Evolutionary conservation across 2,329 filamentous ascomycete species (phyloP).

Genomic region (Sporothrix sp.): DNA sequence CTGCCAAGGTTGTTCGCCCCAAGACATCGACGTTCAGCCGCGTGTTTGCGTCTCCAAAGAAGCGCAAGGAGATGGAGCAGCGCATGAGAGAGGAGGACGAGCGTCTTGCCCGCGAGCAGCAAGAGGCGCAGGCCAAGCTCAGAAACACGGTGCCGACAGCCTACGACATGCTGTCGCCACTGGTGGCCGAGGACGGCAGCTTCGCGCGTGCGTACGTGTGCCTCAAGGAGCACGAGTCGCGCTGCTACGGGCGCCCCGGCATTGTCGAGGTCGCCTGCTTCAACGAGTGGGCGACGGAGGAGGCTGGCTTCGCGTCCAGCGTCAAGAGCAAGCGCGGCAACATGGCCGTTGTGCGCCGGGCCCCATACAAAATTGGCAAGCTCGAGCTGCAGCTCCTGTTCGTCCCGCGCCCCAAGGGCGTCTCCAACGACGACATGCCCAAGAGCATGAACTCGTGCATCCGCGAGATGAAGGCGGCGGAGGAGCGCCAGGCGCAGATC

Average conservation of each 20-base stretch:
- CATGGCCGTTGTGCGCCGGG: conserved; percentile 62
- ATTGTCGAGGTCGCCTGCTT: conserved; percentile 88
- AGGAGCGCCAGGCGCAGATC: conserved; percentile 64
- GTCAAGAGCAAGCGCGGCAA: conserved; percentile 87
- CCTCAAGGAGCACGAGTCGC: conserved; percentile 80
- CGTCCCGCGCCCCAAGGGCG: conserved; percentile 80
- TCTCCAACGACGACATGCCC: conserved; percentile 90
- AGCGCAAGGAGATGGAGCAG: conserved; percentile 87
- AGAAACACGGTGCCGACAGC: conserved; percentile 57
- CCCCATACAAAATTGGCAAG: conserved; percentile 95
- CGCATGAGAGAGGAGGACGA: conserved; percentile 77
- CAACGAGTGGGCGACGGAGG: conserved; percentile 96
- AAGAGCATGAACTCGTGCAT: conserved; percentile 99
- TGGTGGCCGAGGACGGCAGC: conserved; percentile 84
- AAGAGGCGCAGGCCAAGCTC: conserved; percentile 53
- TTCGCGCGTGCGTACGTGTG: conserved; percentile 92
- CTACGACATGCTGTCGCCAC: conserved; percentile 77
- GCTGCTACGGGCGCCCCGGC: conserved; percentile 80
- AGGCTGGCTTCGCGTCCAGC: conserved; percentile 66
- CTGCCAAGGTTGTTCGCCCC: conserved; percentile 53
- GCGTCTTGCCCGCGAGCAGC: conserved; percentile 53
- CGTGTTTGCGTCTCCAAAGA: conserved; percentile 89
- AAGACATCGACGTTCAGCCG: conserved; percentile 87
- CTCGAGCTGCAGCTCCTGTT: conserved; percentile 89
- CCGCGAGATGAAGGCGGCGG: conserved; percentile 82